Base-by-base conservation (phyloP, 1,284 basidiomycete species). In the Thecaphora thlaspeos region DNA sequence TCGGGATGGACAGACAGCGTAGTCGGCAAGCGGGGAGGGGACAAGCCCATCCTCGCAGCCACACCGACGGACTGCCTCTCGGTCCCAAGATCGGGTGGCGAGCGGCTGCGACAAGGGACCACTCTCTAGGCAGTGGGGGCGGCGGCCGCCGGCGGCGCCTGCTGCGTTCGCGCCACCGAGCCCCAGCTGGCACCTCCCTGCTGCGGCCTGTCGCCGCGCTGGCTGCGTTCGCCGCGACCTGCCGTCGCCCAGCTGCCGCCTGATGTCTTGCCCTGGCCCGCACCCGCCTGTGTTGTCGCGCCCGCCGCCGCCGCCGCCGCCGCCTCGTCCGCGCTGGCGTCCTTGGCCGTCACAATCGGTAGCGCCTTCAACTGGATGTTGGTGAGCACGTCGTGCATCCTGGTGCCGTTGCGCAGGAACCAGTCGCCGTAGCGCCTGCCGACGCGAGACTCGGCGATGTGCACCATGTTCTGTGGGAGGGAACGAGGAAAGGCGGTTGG, bases 381-480 rank as follows among this genome's bases (percentile, higher is more conserved):
- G 32, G 38, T 24, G 10, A 73, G 45, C 19, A 70, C 70, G 34
- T 75, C 68, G 48, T 64, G 50, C 71, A 75, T 74, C 10, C 73
- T 48, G 4, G 66, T 69, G 9, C 68, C 70, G 44, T 75, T 73
- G 64, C 91, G 87, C 80, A 96, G 91, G 81, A 96, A 96, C 90
- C 91, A 95, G 38, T 92, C 91, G 2, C 91, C 93, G 76, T 90
- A 96, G 50, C 91, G 86, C 45, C 93, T 81, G 21, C 92, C 91
- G 14, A 94, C 87, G 0, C 91, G 92, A 17, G 89, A 90, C 79
- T 97, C 92, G 17, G 90, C 88, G 70, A 97, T 91, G 73, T 94
- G 90, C 9, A 96, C 88, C 89, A 93, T 92, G 76, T 91, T 88
- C 89, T 91, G 62, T 46, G 51, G 34, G 18, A 22, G 43, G 5